A percentile compares a stretch with the other conserved stretches of the same genome.
Conservation (phyloP, 2,329 filamentous ascomycete species). For the Plenodomus lindquistii region DNA sequence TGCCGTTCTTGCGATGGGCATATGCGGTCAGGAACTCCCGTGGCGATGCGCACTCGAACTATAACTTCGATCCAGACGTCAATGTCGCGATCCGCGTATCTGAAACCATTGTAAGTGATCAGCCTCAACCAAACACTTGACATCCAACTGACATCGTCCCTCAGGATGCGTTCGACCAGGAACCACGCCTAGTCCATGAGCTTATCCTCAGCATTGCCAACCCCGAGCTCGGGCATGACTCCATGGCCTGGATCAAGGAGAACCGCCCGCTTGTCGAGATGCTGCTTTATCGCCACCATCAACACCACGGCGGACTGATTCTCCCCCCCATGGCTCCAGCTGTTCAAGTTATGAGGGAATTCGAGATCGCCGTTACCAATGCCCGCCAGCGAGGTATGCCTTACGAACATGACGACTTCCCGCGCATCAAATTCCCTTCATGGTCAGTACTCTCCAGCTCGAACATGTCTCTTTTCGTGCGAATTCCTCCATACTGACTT, state of each 20-base stretch:
- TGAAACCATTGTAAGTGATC: conserved; percentile 3
- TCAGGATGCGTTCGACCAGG: conserved; percentile 7
- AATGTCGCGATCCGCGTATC: conserved; percentile 1
- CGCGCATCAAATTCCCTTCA: neutral
- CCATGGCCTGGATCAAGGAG: conserved; percentile 4
- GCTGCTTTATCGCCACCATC: conserved; percentile 7
- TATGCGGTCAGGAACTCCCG: neutral
- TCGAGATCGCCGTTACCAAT: neutral
- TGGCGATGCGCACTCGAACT: neutral
- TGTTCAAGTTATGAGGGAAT: neutral
- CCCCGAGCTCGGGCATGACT: conserved; percentile 1
- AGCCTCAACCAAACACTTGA: neutral
- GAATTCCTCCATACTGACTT: neutral
- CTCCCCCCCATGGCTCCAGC: conserved; percentile 5
- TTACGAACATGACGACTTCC: neutral
- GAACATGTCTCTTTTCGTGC: neutral
- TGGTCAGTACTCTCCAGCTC: neutral
- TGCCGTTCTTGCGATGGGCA: conserved; percentile 5
- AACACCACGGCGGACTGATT: conserved; percentile 10
- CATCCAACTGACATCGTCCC: neutral
- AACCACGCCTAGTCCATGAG: conserved; percentile 5
- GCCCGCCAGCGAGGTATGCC: neutral
- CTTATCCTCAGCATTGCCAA: conserved; percentile 7
- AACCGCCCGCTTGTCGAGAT: conserved; percentile 10
- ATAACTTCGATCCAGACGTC: conserved; percentile 3